phyloP scores from a whole-genome alignment of 495 filamentous ascomycete genomes.

The Trichoderma reesei region DNA sequence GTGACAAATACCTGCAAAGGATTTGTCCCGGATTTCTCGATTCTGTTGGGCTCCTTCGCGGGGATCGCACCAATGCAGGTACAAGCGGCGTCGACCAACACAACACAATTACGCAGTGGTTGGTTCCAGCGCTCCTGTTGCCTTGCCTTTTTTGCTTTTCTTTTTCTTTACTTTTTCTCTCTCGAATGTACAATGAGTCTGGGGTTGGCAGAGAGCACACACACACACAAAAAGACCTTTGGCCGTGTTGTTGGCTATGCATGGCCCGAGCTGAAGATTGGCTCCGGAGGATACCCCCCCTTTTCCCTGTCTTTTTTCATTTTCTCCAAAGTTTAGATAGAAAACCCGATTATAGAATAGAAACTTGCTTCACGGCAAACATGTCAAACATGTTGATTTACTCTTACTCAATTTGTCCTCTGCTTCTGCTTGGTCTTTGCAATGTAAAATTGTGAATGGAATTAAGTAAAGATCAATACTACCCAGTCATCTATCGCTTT shows the following conservation, averaged over 20 bases:
- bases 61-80: neutral
- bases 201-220: neutral
- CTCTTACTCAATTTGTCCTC: neutral
- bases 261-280: neutral
- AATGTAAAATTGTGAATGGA: neutral
- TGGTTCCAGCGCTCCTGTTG: neutral
- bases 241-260: neutral
- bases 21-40: neutral
- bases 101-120: neutral
- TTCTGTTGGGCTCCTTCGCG: neutral
- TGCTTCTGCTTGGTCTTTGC: neutral
- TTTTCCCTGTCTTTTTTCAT: too few relatives aligned
- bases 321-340: neutral
- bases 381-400: neutral
- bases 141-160: neutral
- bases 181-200: neutral
- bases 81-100: neutral
- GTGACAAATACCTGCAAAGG: neutral
- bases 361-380: slow-evolving; percentile 5
- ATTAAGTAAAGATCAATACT: too few relatives aligned
- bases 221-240: neutral
- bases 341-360: slow-evolving; percentile 6
- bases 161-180: neutral
- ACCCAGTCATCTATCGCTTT: too few relatives aligned
- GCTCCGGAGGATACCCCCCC: neutral